A percentile compares a stretch with the other conserved stretches of the same genome.
Evolutionary conservation across 2,329 filamentous ascomycete species (phyloP).

Genomic region (Colletotrichum siamense): DNA sequence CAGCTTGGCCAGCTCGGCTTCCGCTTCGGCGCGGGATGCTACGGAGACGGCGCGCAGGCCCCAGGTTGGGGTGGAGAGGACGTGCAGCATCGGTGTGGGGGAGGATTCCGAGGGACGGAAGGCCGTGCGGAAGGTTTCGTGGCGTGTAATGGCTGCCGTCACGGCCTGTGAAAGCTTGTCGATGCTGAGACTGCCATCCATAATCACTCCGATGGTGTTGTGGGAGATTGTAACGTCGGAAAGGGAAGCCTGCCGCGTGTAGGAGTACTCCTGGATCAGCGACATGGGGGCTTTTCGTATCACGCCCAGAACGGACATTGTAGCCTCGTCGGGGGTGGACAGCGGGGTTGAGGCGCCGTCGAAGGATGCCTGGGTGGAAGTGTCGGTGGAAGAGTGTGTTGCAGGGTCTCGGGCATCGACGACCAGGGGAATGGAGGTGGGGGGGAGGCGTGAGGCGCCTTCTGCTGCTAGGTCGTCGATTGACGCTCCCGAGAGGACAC

Average conservation of each 20-base stretch:
- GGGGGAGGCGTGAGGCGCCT: background rate
- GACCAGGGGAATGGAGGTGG: background rate
- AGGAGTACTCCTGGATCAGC: background rate
- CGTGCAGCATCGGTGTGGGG: background rate
- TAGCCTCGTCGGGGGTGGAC: background rate
- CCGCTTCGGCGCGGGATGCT: background rate
- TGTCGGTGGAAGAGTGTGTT: background rate
- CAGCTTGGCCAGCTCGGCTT: background rate
- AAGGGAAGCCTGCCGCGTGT: slow-evolving; percentile 31
- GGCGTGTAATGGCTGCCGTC: slow-evolving; percentile 27
- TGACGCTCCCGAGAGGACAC: slow-evolving; percentile 41
- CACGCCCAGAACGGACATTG: background rate
- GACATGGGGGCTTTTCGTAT: background rate
- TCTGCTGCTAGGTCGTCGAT: slow-evolving; percentile 10
- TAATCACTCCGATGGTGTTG: slow-evolving; percentile 31
- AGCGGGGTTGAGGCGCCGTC: background rate
- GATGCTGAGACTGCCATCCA: slow-evolving; percentile 33
- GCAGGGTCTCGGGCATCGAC: background rate
- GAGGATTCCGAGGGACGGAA: slow-evolving; percentile 18
- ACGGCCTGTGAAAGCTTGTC: slow-evolving; percentile 40
- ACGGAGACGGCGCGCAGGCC: background rate
- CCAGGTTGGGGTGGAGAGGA: background rate
- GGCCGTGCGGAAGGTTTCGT: slow-evolving; percentile 39
- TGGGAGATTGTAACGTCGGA: slow-evolving; percentile 49
- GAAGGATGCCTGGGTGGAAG: background rate